Conservation (phyloP, 2,329 filamentous ascomycete genomes). For the Tolypocladium pustulatum region DNA sequence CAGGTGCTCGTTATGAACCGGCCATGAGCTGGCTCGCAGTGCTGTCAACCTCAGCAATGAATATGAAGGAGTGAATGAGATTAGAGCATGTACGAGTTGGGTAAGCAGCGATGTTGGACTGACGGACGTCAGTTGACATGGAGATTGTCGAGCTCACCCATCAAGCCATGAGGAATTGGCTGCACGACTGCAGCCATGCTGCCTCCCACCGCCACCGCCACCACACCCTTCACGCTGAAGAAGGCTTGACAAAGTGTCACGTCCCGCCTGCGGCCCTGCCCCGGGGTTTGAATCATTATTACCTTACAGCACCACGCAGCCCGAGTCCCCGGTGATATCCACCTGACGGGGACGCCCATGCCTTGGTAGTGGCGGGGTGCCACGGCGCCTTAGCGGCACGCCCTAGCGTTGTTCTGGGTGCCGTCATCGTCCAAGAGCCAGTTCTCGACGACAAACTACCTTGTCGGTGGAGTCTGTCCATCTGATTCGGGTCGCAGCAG, state of each 20-base stretch:
- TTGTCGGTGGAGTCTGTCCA: slow-evolving; percentile 1
- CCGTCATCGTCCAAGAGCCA: background rate
- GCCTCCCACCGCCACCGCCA: background rate
- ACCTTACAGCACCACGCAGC: background rate
- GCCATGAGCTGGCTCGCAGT: too few relatives aligned
- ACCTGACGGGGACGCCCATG: background rate
- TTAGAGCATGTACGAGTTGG: background rate
- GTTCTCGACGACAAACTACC: background rate
- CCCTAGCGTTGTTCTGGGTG: background rate
- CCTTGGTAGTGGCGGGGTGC: slow-evolving; percentile 1
- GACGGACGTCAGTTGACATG: background rate
- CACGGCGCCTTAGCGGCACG: slow-evolving; percentile 2
- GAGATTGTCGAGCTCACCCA: background rate
- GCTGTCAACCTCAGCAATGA: background rate
- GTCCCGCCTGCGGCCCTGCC: background rate
- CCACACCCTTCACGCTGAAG: background rate
- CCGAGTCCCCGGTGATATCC: background rate
- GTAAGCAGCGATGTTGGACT: background rate
- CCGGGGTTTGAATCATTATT: background rate
- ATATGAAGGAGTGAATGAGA: background rate
- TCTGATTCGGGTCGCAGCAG: background rate
- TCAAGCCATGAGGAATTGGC: background rate
- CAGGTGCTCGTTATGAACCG: background rate
- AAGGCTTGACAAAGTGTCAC: background rate
- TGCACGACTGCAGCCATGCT: background rate